These are phyloP conservation scores for Mucor irregularis DNA, from an alignment of 371 early-diverging fungal species.

Conservation along the genomic window DNA sequence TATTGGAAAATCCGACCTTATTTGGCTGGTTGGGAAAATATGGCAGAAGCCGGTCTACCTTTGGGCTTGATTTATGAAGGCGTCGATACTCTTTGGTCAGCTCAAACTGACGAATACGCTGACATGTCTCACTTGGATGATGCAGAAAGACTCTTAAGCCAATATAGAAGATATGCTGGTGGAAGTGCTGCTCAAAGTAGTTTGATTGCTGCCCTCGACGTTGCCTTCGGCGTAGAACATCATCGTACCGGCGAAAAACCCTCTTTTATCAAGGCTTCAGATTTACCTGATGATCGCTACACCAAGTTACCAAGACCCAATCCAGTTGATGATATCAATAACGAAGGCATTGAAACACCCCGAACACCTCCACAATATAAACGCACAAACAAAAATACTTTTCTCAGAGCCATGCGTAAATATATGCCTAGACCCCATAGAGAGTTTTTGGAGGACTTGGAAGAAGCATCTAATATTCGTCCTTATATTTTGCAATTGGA, in stretches of 20 bases:
- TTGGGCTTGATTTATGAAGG: conserved; percentile 91
- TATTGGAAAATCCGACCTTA: conserved; percentile 93
- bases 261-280: conserved; percentile 18
- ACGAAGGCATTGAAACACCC: conserved; percentile 20
- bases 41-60: conserved; percentile 83
- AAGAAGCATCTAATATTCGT: conserved; percentile 62
- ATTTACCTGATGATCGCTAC: conserved; percentile 31
- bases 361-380: conserved; percentile 42
- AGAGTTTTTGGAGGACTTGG: conserved; percentile 81
- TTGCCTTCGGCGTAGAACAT: conserved; percentile 91
- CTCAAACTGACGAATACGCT: conserved; percentile 53
- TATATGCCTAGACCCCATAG: conserved; percentile 92
- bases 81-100: conserved; percentile 58
- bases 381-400: conserved; percentile 58
- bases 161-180: conserved; percentile 83
- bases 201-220: conserved; percentile 90
- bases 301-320: conserved; percentile 36
- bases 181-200: conserved; percentile 96
- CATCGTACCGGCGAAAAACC: conserved; percentile 69
- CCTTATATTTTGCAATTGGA: conserved; percentile 50
- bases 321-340: conserved; percentile 38
- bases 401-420: conserved; percentile 86
- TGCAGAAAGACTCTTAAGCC: conserved; percentile 53
- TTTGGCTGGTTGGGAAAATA: conserved; percentile 93
- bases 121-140: conserved; percentile 60